Evolutionary conservation across 1,139 yeast species (phyloP), one percentile per base, ranked within the genome.

Genomic region (Pichia sp.): DNA sequence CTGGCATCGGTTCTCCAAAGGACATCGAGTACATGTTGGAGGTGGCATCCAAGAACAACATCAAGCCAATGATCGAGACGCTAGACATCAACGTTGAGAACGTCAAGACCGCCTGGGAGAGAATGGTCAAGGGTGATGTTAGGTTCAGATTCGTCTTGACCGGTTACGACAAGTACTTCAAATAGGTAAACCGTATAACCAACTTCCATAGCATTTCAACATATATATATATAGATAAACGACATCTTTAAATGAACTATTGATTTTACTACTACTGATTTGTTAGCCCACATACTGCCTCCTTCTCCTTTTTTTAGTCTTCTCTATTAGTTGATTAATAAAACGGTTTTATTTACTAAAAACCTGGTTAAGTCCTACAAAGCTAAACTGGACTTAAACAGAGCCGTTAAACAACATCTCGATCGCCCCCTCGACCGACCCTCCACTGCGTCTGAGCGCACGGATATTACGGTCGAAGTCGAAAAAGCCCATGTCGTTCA

Each of bases 381-480:
- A n/a, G 8, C 30, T 25, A 23, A 34, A 8, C 34, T 3, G 23
- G 7, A 4, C 3, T 51, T 56, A 66, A 43, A 66, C 59, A 46
- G 60, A 53, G n/a, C 85, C 86, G 58, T 77, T 85, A 55, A 93
- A 78, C 62, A 93, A 74, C 55, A 89, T 87, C 69, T 91, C 97
- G 52, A 93, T 78, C 13, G 99, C 99, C 41, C 98, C 98, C 70
- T 93, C 96, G 19, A 93, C 98, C 60, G 91, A 87, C 12, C 99
- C 99, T 25, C 98, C 98, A 53, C 95, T 82, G 71, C 98, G 82
- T 73, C 97, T 82, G 63, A 93, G 76, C 1, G 98, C 98, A 25
- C 84, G 84, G 19, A 93, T 90, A 65, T 93, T 93, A 61, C 88
- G 78, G 60, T 93, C 98, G 65, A 91, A 93, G 62, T 93, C 98